Evolutionary conservation across 352 stramenopile genomes (phyloP), one percentile per base, ranked within the genome.

Genomic region (Thalassiosira livingstoniorum): DNA sequence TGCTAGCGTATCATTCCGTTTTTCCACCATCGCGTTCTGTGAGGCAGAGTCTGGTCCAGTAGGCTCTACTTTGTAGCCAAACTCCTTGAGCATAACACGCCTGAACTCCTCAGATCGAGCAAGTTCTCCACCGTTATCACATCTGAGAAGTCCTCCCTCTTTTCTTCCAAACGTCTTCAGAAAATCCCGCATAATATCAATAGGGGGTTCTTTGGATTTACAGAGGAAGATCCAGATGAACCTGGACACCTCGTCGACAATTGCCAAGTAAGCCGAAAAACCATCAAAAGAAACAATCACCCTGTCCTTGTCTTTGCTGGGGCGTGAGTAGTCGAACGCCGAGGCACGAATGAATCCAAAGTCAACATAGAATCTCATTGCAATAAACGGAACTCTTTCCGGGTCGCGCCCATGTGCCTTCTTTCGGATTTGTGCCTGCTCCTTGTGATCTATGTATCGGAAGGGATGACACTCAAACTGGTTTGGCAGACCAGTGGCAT

Each of bases 151-250:
- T 32, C 57, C 70, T 23, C 58, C 70, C 18, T 7, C 21, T 27
- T 29, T 4, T 18, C 15, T 35, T 21, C 58, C 58, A 62, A 47
- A 62, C n/a, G 27, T 63, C 1, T 47, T 47, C 2, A 78, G 35
- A 47, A 78, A 78, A 18, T n/a, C 1, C 4, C 13, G 3, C 23
- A 70, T 18, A 15, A 58, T 27, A 21, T 75, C 53, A 34, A 60
- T 39, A 18, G 73, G 73, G n/a, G 73, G 73, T 45, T 81, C 51
- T 32, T 81, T 81, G n/a, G 45, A 67, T 61, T 55, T 73, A 15
- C 13, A 27, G 10, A 80, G 72, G 47, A 80, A 80, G 25, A 73
- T 51, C 62, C 73, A 81, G 4, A 32, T 29, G n/a, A 57, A 37
- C 0, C 54, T 23, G 11, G 74, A 71, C 4, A n/a, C 47, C 23